Evolutionary conservation across 768 basidiomycete species (phyloP).

Genomic region (Rhizopogon vesiculosus): DNA sequence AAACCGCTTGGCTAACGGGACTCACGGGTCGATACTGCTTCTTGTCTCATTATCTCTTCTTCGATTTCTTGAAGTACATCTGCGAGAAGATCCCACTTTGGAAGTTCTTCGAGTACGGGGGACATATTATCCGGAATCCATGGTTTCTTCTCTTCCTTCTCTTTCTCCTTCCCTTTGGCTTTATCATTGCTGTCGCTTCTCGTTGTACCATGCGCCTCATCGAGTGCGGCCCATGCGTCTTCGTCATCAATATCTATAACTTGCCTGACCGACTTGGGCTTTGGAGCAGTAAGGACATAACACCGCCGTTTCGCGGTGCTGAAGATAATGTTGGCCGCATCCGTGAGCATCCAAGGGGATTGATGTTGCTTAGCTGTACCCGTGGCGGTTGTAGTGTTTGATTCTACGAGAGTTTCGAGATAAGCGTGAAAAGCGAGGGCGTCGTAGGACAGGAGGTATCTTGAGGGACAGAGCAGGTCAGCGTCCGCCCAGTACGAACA

Average conservation of each 20-base stretch:
- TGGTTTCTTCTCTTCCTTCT: constrained; percentile 8
- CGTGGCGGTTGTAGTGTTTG: constrained; percentile 43
- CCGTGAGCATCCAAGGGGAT: constrained; percentile 88
- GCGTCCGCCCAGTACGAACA: constrained; percentile 3
- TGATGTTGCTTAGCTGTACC: constrained; percentile 62
- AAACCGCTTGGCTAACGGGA: neutral
- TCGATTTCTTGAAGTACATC: constrained; percentile 92
- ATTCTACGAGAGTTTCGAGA: constrained; percentile 79
- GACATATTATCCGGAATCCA: constrained; percentile 80
- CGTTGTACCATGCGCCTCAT: constrained; percentile 48
- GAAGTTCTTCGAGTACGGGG: constrained; percentile 88
- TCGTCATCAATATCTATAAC: constrained; percentile 53
- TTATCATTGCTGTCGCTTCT: neutral
- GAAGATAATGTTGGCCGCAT: constrained; percentile 86
- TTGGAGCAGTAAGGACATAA: constrained; percentile 45
- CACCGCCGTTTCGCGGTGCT: constrained; percentile 76
- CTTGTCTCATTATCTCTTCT: constrained; percentile 68
- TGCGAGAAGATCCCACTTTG: constrained; percentile 86
- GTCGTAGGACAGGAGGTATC: constrained; percentile 88
- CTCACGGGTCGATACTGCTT: constrained; percentile 30
- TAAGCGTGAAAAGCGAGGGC: constrained; percentile 87
- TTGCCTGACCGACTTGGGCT: constrained; percentile 14
- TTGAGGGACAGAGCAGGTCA: constrained; percentile 20
- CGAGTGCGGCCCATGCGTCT: constrained; percentile 71
- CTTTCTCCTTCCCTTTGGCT: constrained; percentile 10